A percentile compares a stretch with the other conserved stretches of the same genome.
Conservation (phyloP, 352 stramenopile species). For the Phytophthora pini region DNA sequence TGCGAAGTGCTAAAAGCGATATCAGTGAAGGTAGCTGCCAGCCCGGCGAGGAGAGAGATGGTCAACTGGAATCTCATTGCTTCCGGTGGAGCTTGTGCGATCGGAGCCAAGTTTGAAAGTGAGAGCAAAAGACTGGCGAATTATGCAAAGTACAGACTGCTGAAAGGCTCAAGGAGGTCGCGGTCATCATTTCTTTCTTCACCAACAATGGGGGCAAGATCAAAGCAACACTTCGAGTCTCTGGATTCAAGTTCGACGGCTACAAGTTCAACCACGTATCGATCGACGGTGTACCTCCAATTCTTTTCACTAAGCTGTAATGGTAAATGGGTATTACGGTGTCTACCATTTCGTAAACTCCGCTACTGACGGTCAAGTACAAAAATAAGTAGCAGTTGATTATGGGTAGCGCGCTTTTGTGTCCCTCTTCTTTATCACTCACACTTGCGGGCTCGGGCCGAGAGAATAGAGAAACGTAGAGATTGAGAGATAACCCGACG, state of each 20-base stretch:
- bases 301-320: not conserved
- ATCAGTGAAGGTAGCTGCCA: not conserved
- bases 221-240: no score
- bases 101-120: constrained; percentile 3
- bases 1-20: not conserved
- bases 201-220: not conserved
- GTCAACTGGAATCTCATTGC: constrained; percentile 3
- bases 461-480: no score
- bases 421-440: no score
- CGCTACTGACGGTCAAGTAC: constrained; percentile 1
- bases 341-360: constrained; percentile 5
- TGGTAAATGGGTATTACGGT: constrained; percentile 4
- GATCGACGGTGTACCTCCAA: not conserved
- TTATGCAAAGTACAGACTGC: no score
- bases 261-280: constrained; percentile 14
- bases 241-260: not conserved
- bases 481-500: no score
- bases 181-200: not conserved
- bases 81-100: not conserved
- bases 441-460: no score
- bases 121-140: not conserved
- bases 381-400: no score
- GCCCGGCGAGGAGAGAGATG: constrained; percentile 1
- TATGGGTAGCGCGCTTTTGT: no score
- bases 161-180: not conserved